A percentile compares a stretch with the other conserved stretches of the same genome.
These are phyloP conservation scores for Penicillium coffeae DNA, from an alignment of 495 filamentous ascomycete species.

Conservation along the genomic window DNA sequence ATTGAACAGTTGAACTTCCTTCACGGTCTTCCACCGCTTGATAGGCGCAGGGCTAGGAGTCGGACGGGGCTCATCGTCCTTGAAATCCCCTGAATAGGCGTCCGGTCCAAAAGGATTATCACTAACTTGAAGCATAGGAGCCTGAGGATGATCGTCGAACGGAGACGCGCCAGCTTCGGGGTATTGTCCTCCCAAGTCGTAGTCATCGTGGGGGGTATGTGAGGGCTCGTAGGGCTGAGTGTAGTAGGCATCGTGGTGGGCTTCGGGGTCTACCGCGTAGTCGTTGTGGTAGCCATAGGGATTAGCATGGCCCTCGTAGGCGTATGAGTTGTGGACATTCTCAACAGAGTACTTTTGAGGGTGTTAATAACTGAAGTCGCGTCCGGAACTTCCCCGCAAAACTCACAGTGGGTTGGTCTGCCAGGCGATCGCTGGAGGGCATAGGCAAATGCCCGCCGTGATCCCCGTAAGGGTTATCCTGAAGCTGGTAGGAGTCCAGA, in stretches of 20 bases:
- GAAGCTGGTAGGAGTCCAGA: conserved; percentile 64
- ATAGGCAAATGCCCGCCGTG: conserved; percentile 58
- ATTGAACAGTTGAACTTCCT: conserved; percentile 93
- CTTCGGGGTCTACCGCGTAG: conserved; percentile 74
- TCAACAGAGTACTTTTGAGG: conserved; percentile 68
- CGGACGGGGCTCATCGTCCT: conserved; percentile 42
- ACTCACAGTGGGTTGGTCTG: conserved; percentile 70
- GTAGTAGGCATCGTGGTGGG: conserved; percentile 84
- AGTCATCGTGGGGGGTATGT: conserved; percentile 51
- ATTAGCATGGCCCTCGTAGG: conserved; percentile 53
- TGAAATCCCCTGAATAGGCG: conserved; percentile 43
- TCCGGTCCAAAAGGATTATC: conserved; percentile 57
- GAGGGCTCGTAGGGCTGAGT: conserved; percentile 72
- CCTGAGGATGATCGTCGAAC: conserved; percentile 58
- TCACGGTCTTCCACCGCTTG: conserved; percentile 95
- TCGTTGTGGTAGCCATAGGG: conserved; percentile 55
- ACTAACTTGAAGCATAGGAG: conserved; percentile 55
- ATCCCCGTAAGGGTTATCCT: conserved; percentile 59
- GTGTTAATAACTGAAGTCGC: conserved; percentile 7
- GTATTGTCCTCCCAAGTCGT: conserved; percentile 52
- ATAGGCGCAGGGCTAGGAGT: conserved; percentile 65
- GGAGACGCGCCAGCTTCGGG: conserved; percentile 44
- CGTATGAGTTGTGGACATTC: conserved; percentile 65
- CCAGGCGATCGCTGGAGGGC: conserved; percentile 65
- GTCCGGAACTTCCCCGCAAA: conserved; percentile 2